Evolutionary conservation across 2,329 filamentous ascomycete species (phyloP).

Genomic region (Paraconiothyrium brasiliense): DNA sequence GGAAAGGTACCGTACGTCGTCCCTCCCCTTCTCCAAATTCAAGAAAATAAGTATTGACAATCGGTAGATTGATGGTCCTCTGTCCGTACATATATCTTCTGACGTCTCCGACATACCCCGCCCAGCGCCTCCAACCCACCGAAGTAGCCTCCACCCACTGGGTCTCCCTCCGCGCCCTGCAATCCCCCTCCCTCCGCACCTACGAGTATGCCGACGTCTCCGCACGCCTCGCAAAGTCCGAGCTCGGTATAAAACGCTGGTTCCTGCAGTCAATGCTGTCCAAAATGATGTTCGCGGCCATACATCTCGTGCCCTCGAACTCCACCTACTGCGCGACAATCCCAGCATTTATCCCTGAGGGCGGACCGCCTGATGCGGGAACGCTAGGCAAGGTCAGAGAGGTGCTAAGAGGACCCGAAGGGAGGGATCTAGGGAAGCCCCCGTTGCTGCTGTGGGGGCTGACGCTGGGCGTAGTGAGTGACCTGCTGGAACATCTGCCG

Average conservation of each 20-base stretch:
- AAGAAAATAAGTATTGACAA: constrained; percentile 13
- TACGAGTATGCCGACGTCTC: constrained; percentile 71
- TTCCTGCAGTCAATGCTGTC: constrained; percentile 67
- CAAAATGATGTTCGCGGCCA: constrained; percentile 73
- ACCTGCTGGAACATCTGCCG: constrained; percentile 74
- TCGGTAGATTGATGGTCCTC: constrained; percentile 70
- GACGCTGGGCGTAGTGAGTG: constrained; percentile 72
- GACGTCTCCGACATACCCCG: constrained; percentile 64
- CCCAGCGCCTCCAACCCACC: constrained; percentile 70
- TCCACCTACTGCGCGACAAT: constrained; percentile 66
- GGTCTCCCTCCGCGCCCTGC: constrained; percentile 70
- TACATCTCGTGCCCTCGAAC: constrained; percentile 69
- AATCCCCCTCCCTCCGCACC: constrained; percentile 68
- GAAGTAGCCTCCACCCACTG: constrained; percentile 76
- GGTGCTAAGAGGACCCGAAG: constrained; percentile 29
- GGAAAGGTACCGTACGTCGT: constrained; percentile 67
- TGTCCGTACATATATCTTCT: constrained; percentile 74
- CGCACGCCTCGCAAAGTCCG: constrained; percentile 66
- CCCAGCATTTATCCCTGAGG: constrained; percentile 57
- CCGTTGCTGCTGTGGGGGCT: constrained; percentile 74
- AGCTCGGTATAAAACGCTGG: constrained; percentile 63
- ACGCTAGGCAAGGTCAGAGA: constrained; percentile 27
- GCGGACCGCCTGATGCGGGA: constrained; percentile 22
- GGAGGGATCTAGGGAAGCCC: constrained; percentile 45
- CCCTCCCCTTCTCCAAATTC: not conserved